Conservation (phyloP, 2,329 filamentous ascomycete genomes). For the Claviceps quebecensis region DNA sequence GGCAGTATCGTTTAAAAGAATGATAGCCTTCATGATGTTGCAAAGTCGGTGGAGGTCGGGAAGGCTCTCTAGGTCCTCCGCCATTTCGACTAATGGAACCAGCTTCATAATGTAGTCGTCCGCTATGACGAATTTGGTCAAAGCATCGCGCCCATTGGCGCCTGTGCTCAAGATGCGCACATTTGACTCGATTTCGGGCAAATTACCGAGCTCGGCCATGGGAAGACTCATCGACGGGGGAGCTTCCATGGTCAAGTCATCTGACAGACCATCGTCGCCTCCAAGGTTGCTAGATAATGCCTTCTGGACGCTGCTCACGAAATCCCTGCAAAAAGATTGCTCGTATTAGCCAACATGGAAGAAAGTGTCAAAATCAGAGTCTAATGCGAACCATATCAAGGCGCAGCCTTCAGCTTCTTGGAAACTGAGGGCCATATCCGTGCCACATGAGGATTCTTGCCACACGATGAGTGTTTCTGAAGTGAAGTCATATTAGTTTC, state of each 20-base stretch:
- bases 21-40: constrained; percentile 95
- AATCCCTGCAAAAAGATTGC: constrained; percentile 51
- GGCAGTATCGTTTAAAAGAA: constrained; percentile 82
- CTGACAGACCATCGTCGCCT: constrained; percentile 71
- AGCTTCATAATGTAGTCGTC: constrained; percentile 82
- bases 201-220: constrained; percentile 63
- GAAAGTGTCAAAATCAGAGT: constrained; percentile 3
- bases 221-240: constrained; percentile 60
- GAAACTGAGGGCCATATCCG: constrained; percentile 96
- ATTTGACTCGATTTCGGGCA: constrained; percentile 69
- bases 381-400: constrained; percentile 59
- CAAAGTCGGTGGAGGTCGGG: constrained; percentile 79
- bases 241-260: constrained; percentile 68
- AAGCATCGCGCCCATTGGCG: constrained; percentile 63
- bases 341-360: not conserved
- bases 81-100: constrained; percentile 71
- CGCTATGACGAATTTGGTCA: constrained; percentile 73
- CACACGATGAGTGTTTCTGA: constrained; percentile 94
- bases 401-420: constrained; percentile 93
- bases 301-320: constrained; percentile 75
- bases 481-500: not conserved
- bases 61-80: constrained; percentile 82
- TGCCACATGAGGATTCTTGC: constrained; percentile 71
- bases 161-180: constrained; percentile 70
- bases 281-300: constrained; percentile 39